phyloP scores from a whole-genome alignment of 345 rosid species.

The Acer campestre region DNA sequence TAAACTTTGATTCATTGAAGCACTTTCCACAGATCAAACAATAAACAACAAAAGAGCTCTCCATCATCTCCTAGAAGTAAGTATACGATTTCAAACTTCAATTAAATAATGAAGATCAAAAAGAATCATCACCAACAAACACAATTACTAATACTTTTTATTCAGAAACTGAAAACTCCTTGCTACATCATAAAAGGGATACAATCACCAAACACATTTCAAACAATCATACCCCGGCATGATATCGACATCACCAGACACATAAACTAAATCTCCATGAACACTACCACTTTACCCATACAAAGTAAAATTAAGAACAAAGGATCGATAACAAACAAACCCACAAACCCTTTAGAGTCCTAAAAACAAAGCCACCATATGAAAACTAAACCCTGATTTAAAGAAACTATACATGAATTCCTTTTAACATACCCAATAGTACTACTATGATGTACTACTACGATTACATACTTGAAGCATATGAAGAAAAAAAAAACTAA shows the following conservation, averaged over 20 bases:
- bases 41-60: too few relatives aligned
- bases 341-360: neutral
- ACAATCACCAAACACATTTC: neutral
- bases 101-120: too few relatives aligned
- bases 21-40: too few relatives aligned
- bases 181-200: neutral
- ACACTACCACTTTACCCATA: neutral
- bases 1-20: too few relatives aligned
- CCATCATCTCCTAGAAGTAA: too few relatives aligned
- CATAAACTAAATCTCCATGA: neutral
- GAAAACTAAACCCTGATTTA: neutral
- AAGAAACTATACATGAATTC: conserved; percentile 10
- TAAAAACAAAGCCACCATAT: neutral
- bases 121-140: neutral
- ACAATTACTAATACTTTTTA: neutral
- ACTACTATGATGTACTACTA: neutral
- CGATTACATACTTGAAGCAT: neutral
- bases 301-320: neutral
- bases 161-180: neutral
- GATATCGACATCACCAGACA: neutral
- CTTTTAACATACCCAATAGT: neutral
- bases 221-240: neutral
- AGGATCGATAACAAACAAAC: neutral
- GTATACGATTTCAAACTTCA: neutral
- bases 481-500: neutral